Percentiles rank a stretch among this genome's conserved stretches.
phyloP scores from a whole-genome alignment of 2,329 filamentous ascomycete genomes.

The Hypoxylon sp. region DNA sequence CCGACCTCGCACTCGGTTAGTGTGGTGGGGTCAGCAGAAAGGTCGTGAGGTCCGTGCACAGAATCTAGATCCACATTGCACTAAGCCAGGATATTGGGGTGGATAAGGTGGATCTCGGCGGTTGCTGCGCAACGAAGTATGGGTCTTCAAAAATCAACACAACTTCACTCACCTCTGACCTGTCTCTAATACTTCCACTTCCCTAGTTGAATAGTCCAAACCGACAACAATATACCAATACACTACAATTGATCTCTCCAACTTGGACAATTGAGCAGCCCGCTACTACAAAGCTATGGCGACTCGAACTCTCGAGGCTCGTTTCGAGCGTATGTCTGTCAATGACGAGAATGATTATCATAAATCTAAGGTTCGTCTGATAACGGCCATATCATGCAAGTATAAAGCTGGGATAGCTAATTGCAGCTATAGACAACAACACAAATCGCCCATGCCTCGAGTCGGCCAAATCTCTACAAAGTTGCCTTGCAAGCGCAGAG shows the following conservation, averaged over 20 bases:
- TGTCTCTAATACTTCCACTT: constrained; percentile 3
- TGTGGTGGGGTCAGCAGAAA: too few species aligned
- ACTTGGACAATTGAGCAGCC: constrained; percentile 1
- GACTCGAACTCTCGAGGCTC: constrained; percentile 83
- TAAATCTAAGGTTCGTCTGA: constrained; percentile 80
- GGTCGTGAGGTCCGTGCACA: neutral
- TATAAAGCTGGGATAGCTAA: constrained; percentile 61
- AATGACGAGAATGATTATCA: constrained; percentile 89
- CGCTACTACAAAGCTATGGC: constrained; percentile 67
- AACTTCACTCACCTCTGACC: constrained; percentile 1
- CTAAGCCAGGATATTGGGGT: neutral
- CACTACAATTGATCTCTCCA: neutral
- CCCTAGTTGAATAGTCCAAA: constrained; percentile 5
- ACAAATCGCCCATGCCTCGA: constrained; percentile 67
- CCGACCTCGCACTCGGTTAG: neutral
- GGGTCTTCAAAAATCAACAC: constrained; percentile 6
- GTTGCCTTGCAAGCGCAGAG: constrained; percentile 85
- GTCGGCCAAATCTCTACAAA: constrained; percentile 87
- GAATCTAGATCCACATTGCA: neutral
- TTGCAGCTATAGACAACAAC: constrained; percentile 60
- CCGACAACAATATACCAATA: constrained; percentile 24
- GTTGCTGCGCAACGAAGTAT: constrained; percentile 10
- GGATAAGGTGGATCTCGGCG: neutral
- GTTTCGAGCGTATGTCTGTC: constrained; percentile 90
- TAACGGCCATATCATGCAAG: constrained; percentile 57